These are phyloP conservation scores for Fusarium metavorans DNA, from an alignment of 2,329 filamentous ascomycete species.

Conservation along the genomic window DNA sequence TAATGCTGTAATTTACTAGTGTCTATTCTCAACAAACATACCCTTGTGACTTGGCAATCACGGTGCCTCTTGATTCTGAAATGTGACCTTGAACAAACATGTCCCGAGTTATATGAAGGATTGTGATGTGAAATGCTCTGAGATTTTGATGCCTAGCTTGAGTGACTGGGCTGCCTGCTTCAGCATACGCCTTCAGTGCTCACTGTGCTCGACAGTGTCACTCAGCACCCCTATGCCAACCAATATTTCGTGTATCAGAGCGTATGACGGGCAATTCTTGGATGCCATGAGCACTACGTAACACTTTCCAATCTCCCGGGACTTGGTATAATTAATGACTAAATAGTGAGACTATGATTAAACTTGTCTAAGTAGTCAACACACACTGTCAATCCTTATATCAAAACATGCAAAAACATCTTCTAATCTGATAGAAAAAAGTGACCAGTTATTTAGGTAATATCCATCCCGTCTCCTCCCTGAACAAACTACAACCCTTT, in stretches of 20 bases:
- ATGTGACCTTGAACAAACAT: not conserved
- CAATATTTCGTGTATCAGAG: not conserved
- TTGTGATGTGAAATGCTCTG: too few relatives aligned
- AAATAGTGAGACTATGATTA: not conserved
- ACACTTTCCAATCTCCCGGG: not conserved
- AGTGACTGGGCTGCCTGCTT: not conserved
- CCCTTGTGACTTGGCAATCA: not conserved
- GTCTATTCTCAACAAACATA: constrained; percentile 46
- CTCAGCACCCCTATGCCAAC: not conserved
- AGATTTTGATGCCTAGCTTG: not conserved
- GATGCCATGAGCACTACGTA: not conserved
- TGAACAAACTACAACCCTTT: not conserved
- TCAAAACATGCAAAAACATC: not conserved
- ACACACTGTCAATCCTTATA: not conserved
- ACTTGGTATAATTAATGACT: not conserved
- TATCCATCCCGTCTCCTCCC: not conserved
- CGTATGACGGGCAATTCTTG: not conserved
- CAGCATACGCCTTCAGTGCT: not conserved
- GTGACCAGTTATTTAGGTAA: not conserved
- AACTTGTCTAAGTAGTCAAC: not conserved
- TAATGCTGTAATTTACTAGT: constrained; percentile 61
- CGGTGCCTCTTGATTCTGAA: not conserved
- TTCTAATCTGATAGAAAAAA: not conserved
- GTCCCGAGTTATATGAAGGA: not conserved
- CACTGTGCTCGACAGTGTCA: not conserved